Percentiles rank a stretch among this genome's conserved stretches.
Conservation (phyloP, 2,329 filamentous ascomycete species). For the Monilinia aucupariae region DNA sequence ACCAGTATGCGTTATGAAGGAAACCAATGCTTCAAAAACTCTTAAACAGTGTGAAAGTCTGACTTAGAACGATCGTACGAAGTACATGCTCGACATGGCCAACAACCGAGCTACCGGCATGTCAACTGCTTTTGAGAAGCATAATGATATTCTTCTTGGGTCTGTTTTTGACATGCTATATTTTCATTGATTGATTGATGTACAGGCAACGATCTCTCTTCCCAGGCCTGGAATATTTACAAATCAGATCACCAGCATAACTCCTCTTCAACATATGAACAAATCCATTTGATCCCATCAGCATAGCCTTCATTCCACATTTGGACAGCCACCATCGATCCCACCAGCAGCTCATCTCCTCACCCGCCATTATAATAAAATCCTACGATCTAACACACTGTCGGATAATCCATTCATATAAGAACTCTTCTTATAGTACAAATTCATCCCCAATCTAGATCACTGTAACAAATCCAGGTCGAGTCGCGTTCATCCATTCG, state of each 20-base stretch:
- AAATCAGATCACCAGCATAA: not conserved
- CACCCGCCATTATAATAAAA: not conserved
- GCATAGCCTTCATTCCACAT: not conserved
- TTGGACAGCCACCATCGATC: not conserved
- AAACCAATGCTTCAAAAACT: not conserved
- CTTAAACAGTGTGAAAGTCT: not conserved
- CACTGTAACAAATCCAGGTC: not conserved
- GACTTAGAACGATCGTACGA: not conserved
- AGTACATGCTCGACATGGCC: not conserved
- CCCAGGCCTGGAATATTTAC: not conserved
- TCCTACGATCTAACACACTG: not conserved
- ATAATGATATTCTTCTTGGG: not conserved
- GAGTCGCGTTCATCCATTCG: not conserved
- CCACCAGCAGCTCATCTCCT: not conserved
- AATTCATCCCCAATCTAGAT: slow-evolving; percentile 2
- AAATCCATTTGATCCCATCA: not conserved
- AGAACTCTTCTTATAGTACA: not conserved
- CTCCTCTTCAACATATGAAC: not conserved
- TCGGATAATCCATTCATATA: not conserved
- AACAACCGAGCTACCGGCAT: not conserved
- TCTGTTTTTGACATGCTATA: not conserved
- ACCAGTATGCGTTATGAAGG: not conserved
- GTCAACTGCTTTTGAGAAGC: not conserved
- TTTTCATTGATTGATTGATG: slow-evolving; percentile 8
- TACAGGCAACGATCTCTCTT: not conserved